phyloP scores from a whole-genome alignment of 345 rosid genomes.

The Streptanthus diversifolius region DNA sequence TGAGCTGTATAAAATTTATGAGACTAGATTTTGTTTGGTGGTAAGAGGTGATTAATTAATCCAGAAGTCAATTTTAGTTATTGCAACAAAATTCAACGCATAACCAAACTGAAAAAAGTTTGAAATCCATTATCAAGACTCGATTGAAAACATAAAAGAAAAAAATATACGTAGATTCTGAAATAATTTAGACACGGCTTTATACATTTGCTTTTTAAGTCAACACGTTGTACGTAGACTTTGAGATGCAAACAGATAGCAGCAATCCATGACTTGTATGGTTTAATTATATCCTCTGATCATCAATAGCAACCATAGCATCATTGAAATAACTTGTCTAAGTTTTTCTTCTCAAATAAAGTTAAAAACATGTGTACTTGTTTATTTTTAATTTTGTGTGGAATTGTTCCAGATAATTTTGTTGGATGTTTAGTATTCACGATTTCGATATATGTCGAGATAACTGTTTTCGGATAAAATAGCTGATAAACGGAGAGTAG shows the following conservation, averaged over 20 bases:
- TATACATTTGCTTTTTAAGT: not conserved
- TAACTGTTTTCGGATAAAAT: too few species aligned
- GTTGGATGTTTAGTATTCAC: too few species aligned
- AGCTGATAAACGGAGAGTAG: too few species aligned
- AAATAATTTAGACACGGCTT: not conserved
- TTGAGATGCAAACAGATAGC: not conserved
- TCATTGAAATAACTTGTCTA: not conserved
- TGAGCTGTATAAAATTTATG: not conserved
- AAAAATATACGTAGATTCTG: not conserved
- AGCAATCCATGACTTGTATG: not conserved
- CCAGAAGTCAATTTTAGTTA: not conserved
- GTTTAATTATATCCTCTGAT: not conserved
- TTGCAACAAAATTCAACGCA: not conserved
- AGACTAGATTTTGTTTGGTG: not conserved
- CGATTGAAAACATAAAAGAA: not conserved
- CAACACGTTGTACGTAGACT: conserved; percentile 12
- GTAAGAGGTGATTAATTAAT: not conserved
- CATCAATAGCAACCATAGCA: not conserved
- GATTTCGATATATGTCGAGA: too few species aligned
- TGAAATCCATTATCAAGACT: not conserved
- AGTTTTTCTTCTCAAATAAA: not conserved
- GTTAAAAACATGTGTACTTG: not conserved
- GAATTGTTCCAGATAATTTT: too few species aligned
- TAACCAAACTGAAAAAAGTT: not conserved
- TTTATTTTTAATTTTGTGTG: too few species aligned